Evolutionary conservation across 148 eudicot genomes (phyloP).

Genomic region (Salicornia ramosissima): DNA sequence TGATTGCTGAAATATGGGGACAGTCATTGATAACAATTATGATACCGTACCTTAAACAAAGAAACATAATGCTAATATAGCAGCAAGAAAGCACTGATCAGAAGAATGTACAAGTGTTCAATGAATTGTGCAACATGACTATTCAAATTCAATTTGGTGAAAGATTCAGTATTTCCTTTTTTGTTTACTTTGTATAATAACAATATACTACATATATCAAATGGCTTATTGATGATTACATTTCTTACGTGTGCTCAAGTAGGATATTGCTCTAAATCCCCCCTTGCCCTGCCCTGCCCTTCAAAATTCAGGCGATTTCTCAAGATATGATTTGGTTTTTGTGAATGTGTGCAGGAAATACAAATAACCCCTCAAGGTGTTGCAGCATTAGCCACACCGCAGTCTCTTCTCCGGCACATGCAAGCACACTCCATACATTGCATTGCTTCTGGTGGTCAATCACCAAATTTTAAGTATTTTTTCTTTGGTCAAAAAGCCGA

Average conservation of each 20-base stretch:
- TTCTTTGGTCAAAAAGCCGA: constrained; percentile 88
- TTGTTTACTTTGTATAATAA: too few relatives aligned
- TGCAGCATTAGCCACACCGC: constrained; percentile 71
- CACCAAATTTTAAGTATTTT: constrained; percentile 95
- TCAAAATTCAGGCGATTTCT: neutral
- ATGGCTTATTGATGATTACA: neutral
- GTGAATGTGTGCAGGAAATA: constrained; percentile 47
- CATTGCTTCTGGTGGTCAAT: constrained; percentile 96
- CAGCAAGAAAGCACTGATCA: too few relatives aligned
- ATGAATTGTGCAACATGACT: too few relatives aligned
- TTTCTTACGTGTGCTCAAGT: neutral
- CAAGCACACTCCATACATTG: constrained; percentile 78
- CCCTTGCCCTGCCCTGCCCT: neutral
- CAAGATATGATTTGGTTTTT: neutral
- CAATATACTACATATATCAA: too few relatives aligned
- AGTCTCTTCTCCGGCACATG: constrained; percentile 78
- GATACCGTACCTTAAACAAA: too few relatives aligned
- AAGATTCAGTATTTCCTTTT: too few relatives aligned
- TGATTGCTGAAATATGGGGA: neutral
- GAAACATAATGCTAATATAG: too few relatives aligned
- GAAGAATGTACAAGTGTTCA: too few relatives aligned
- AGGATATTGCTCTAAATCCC: too few relatives aligned
- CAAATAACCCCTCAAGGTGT: constrained; percentile 68
- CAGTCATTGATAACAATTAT: neutral
- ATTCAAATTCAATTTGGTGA: too few relatives aligned